phyloP scores from a whole-genome alignment of 768 basidiomycete genomes.

The Termitomyces sp. region DNA sequence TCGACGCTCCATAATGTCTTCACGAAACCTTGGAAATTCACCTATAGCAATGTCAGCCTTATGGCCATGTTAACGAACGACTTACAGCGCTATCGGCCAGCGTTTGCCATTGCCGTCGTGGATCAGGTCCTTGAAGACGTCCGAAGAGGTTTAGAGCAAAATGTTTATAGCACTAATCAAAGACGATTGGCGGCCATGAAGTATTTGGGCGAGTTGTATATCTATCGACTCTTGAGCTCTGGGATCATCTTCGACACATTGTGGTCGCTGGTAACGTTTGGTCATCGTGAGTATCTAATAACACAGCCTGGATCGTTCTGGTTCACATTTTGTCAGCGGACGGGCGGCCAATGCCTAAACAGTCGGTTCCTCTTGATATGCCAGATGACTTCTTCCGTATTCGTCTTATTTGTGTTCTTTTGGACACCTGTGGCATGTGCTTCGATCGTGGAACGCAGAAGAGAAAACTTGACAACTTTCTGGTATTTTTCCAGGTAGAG shows the following conservation, averaged over 20 bases:
- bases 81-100: conserved; percentile 88
- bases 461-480: conserved; percentile 90
- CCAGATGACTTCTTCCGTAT: conserved; percentile 97
- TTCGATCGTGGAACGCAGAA: conserved; percentile 93
- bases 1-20: conserved; percentile 82
- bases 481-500: conserved; percentile 88
- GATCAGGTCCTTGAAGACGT: conserved; percentile 96
- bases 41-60: conserved; percentile 84
- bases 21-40: conserved; percentile 98
- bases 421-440: conserved; percentile 97
- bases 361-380: conserved; percentile 76
- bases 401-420: conserved; percentile 84
- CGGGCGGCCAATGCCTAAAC: conserved; percentile 80
- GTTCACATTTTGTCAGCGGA: conserved; percentile 58
- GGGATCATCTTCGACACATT: conserved; percentile 89
- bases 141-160: conserved; percentile 87
- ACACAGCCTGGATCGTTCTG: background rate
- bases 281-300: conserved; percentile 71
- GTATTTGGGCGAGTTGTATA: conserved; percentile 96
- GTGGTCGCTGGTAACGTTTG: conserved; percentile 94
- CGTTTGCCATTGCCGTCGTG: conserved; percentile 83
- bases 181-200: conserved; percentile 88
- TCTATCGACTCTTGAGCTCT: conserved; percentile 89
- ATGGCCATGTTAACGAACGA: conserved; percentile 96
- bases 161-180: conserved; percentile 94